Evolutionary conservation across 2,329 filamentous ascomycete species (phyloP), one percentile per base, ranked within the genome.

Genomic region (Herpotrichia juniperi): DNA sequence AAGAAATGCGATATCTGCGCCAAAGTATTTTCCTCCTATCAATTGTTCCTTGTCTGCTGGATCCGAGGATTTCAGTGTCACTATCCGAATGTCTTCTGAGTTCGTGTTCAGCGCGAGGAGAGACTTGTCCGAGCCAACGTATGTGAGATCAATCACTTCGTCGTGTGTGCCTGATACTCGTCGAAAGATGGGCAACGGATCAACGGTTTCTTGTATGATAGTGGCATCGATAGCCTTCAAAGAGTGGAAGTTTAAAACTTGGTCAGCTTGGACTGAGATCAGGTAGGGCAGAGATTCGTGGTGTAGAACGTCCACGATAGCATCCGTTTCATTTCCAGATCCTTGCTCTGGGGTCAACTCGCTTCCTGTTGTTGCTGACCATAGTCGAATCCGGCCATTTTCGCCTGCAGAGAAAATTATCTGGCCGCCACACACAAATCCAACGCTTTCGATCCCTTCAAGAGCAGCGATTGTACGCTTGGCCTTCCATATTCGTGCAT

Each of bases 131-230:
- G 87, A 85, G 1, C 94, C 85, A 48, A 97, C 80, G 66, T 94
- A 97, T 25, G 88, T 90, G 28, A 99, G 78, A 69, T 99, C 96
- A 61, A 99, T 97, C 46, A 99, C 92, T 72, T 99, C 94, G 71
- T 99, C 96, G 72, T 97, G 92, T 6, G 94, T 97, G 47, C 94
- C 96, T 4, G 93, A 96, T 61, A 99, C 96, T 39, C 91, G 85
- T 61, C 90, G 86, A 39, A 90, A 82, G 1, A 87, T 66, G 9
- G 82, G 79, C 21, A 88, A 72, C n/a, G 83, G 76, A n/a, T 77
- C 72, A 76, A 89, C 68, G 74, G 78, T 64, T 69, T 80, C 62
- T 52, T 76, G 58, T 65, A 67, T 52, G 75, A 67, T 54, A 48
- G 71, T 53, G 28, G 68, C 61, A 22, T 70, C 48, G 61, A 83